Conservation (phyloP, 2,329 filamentous ascomycete species). For the Ceratocystis albifundus region DNA sequence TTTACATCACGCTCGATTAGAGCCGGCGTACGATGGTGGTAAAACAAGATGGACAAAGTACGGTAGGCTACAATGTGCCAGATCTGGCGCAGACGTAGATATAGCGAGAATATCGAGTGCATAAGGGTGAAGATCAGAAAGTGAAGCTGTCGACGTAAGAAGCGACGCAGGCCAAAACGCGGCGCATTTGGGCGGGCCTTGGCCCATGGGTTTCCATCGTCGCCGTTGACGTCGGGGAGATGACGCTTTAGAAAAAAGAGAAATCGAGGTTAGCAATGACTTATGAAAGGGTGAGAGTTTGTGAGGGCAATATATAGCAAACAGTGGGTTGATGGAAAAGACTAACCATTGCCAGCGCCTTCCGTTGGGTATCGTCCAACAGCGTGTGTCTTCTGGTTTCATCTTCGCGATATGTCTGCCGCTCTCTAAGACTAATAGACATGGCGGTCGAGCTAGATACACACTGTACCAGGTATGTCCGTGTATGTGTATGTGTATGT, state of each 20-base stretch:
- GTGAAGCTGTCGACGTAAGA: conserved; percentile 52
- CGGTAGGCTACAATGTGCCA: conserved; percentile 70
- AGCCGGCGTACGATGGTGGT: conserved; percentile 91
- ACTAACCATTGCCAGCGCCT: conserved; percentile 21
- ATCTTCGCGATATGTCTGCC: conserved; percentile 34
- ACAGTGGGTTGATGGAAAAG: background rate
- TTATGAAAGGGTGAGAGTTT: background rate
- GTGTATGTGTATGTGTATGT: background rate
- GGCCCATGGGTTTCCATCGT: conserved; percentile 30
- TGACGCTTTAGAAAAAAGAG: conserved; percentile 17
- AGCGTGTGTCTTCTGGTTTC: conserved; percentile 30
- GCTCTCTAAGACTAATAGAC: conserved; percentile 29
- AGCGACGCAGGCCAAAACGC: conserved; percentile 47
- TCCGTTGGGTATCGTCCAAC: conserved; percentile 31
- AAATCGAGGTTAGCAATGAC: conserved; percentile 19
- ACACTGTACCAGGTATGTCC: background rate
- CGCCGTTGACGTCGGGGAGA: conserved; percentile 26
- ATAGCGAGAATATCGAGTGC: conserved; percentile 76
- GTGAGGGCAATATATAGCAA: too few species aligned
- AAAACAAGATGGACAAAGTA: conserved; percentile 70
- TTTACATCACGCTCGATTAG: conserved; percentile 81
- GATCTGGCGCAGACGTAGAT: conserved; percentile 67
- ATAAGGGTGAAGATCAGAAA: conserved; percentile 56
- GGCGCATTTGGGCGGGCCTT: conserved; percentile 29
- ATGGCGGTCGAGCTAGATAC: conserved; percentile 26